Base-by-base conservation (phyloP, 176 grass and related monocot species). In the Musa beccarii region DNA sequence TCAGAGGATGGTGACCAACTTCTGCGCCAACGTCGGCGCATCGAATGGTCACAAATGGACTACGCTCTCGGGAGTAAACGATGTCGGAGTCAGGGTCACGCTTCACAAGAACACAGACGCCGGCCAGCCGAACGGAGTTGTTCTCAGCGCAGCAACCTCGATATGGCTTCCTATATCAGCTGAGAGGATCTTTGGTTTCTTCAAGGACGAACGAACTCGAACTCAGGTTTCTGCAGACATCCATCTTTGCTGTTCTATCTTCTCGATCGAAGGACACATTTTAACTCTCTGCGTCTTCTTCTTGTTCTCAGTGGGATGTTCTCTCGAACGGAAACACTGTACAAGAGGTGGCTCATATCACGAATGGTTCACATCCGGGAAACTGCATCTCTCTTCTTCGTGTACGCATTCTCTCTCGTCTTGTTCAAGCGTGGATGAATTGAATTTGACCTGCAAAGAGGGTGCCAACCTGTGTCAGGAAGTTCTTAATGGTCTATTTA, bases 321-420 rank as follows among this genome's bases (percentile, higher is more conserved):
- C 86, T 95, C 63, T 81, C 85, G 16, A 83, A 83, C 66, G 88
- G 83, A 69, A 92, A 92, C 61, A 83, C 80, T 54, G 84, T 95
- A 10, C 96, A 95, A 84, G 86, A 94, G 55, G 91, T 99, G 69
- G 83, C 85, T 59, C 85, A 79, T 61, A 83, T 99, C 54, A 72
- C 81, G 66, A 89, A 82, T 55, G 96, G 96, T 65, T 79, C 85
- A 0, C 80, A 99, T 75, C 86, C 86, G 1, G 91, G 87, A 26
- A 99, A 99, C 79, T 95, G 88, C 84, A 86, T 99, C 73, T 92
- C 96, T 14, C 76, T 99, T 59, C 83, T 99, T 6, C 85, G 86
- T 23, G 94, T 92, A 71, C 81, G 82, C 73, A 49, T 83, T 63
- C 25, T 29, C 2, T 76, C 34, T 64, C 23, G 8, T 8, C 11